Base-by-base conservation (phyloP, 2,329 filamentous ascomycete species). In the Pseudonectria buxi region DNA sequence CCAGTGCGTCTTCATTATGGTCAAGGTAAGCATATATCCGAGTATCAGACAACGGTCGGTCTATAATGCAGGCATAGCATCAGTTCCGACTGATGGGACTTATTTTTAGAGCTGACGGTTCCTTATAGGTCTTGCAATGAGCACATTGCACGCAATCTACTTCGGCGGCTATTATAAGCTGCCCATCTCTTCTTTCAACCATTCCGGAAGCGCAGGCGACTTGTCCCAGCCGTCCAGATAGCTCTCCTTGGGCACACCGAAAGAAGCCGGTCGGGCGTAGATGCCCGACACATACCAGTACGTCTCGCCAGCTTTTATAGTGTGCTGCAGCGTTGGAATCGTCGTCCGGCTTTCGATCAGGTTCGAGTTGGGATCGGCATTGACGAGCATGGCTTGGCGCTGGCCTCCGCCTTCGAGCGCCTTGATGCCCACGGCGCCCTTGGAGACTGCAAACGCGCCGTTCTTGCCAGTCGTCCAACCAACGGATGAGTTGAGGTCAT, bases 351-450 rank as follows among this genome's bases (percentile, higher is more conserved):
- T 77, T 61, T 86, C 79, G 3, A 87, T 68, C 24, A 89, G 62
- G 59, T 89, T 89, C 31, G 80, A 83, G 62, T 89, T 88, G 6
- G 84, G 83, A 55, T 89, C 85, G 10, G 83, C 81, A 38, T 86
- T 78, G 31, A 88, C 76, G 16, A 86, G 67, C 53, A 73, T 78
- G 3, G 83, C 83, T 35, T 58, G 61, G 14, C 81, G 67, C 11
- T 54, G 59, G 7, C 62, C 64, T 7, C 54, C 62, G 1, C 67
- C 66, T 51, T 67, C 83, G 36, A 69, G 62, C 45, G 60, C 79
- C 55, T 46, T 75, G 67, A 72, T 83, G 53, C 62, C 74, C 41
- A 69, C 74, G 44, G 59, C 75, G 36, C 67, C 80, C 65, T 57
- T 67, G 3, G 69, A 74, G 14, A 72, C 76, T 10, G 69, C 75